phyloP scores from a whole-genome alignment of 2,329 filamentous ascomycete species.

The Furcasterigmium sp. region DNA sequence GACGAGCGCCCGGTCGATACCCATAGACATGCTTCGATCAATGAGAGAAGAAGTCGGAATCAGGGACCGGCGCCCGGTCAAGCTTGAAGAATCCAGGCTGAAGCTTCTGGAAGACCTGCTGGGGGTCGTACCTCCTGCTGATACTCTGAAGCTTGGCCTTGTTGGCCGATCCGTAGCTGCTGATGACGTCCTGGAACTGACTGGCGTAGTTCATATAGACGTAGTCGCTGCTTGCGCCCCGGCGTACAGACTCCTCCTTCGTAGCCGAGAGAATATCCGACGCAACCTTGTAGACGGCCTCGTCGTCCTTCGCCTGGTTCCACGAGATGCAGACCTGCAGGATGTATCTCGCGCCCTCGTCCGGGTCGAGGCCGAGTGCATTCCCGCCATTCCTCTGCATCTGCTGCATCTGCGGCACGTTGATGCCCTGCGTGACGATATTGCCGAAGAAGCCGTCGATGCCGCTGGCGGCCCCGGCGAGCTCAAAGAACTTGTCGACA shows the following conservation, averaged over 20 bases:
- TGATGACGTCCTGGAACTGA: constrained; percentile 26
- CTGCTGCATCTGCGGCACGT: constrained; percentile 24
- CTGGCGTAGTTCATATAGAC: constrained; percentile 43
- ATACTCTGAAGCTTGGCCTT: constrained; percentile 23
- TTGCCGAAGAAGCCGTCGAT: constrained; percentile 11
- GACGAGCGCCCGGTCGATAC: no score
- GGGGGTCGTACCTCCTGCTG: constrained; percentile 29
- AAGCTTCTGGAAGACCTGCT: constrained; percentile 27
- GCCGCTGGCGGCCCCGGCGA: constrained; percentile 8
- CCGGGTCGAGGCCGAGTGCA: constrained; percentile 18
- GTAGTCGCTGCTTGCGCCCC: constrained; percentile 25
- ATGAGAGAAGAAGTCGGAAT: constrained; percentile 5
- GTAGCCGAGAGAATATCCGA: constrained; percentile 19
- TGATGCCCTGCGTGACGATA: constrained; percentile 32
- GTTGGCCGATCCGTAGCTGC: constrained; percentile 32
- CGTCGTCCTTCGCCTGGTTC: constrained; percentile 24
- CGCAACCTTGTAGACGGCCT: constrained; percentile 19
- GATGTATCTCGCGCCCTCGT: constrained; percentile 5
- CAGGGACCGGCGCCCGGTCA: constrained; percentile 4
- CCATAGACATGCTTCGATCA: no score
- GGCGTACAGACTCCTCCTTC: constrained; percentile 16
- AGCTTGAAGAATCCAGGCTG: constrained; percentile 35
- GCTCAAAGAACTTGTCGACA: constrained; percentile 6
- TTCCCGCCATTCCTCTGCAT: constrained; percentile 24
- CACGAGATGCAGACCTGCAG: constrained; percentile 18